Evolutionary conservation across 2,329 filamentous ascomycete species (phyloP), one percentile per base, ranked within the genome.

Genomic region (Aspergillus oerlinghausenensis): DNA sequence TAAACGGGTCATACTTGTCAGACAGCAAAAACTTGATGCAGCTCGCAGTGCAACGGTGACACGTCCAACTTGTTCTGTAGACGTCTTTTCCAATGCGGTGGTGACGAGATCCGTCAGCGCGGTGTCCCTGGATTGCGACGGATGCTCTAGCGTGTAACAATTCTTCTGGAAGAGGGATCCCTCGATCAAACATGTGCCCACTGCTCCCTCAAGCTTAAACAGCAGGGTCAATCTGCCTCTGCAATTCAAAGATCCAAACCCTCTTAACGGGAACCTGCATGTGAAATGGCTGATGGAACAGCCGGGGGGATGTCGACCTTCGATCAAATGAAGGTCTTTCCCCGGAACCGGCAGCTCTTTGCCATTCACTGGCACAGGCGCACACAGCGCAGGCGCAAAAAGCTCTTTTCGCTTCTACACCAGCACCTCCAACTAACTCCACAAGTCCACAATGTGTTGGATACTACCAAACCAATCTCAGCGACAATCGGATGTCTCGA

Each of bases 361-460:
- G 43, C 21, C 21, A 19, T 45, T 45, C 26, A 50, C 17, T 26
- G 28, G 5, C 14, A 8, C 17, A 32, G 14, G 7, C 23, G 19
- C 48, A 32, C 19, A 5, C 26, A 50, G 14, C 23, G 21, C 49
- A 50, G 21, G 26, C 21, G 9, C 21, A 19, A 45, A 43, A 8
- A 5, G 10, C 42, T 2, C 8, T 19, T 23, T 23, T 23, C 8
- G 21, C 8, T 14, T 47, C 23, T 7, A 14, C n/a, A 47, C 4
- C 23, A 3, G 32, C 23, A 23, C 11, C 23, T n/a, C 19, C 10
- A 10, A 49, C 23, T 10, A 50, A 26, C n/a, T 32, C 11, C 42
- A 21, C 19, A 54, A 23, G 35, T 49, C n/a, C 38, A 43, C 10
- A 48, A 66, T 66, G 60, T 58, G 60, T 55, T 60, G 62, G 59